A percentile compares a stretch with the other conserved stretches of the same genome.
Conservation (phyloP, 2,329 filamentous ascomycete genomes). For the Chaetomium sp. region DNA sequence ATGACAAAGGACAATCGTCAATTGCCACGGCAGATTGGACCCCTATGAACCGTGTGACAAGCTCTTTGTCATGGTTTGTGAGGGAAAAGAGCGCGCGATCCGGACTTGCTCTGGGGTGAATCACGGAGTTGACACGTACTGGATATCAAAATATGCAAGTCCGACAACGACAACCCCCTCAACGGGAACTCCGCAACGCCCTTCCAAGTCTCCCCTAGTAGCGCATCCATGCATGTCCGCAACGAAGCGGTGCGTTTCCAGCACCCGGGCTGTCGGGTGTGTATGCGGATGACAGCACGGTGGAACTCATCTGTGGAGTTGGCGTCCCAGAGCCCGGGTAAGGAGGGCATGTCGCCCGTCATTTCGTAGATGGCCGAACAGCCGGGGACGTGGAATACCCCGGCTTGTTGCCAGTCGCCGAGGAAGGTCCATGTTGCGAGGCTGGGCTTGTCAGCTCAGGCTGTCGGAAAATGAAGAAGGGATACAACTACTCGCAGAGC, state of each 20-base stretch:
- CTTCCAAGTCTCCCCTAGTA: slow-evolving; percentile 7
- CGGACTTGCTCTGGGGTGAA: no score
- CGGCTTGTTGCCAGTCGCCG: slow-evolving; percentile 26
- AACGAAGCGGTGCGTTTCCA: slow-evolving; percentile 8
- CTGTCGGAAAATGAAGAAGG: not conserved
- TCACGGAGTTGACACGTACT: no score
- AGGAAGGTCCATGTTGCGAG: slow-evolving; percentile 23
- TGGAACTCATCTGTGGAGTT: slow-evolving; percentile 18
- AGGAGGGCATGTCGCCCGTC: slow-evolving; percentile 23
- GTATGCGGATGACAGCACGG: not conserved
- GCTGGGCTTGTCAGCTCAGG: slow-evolving; percentile 9
- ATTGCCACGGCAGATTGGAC: no score
- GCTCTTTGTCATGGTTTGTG: no score
- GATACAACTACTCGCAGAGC: not conserved
- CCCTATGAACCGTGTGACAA: no score
- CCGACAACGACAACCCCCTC: not conserved
- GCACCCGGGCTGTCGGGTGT: not conserved
- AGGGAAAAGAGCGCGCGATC: no score
- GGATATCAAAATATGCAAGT: not conserved
- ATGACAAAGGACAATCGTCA: no score
- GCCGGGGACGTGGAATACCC: slow-evolving; percentile 23
- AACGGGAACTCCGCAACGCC: not conserved
- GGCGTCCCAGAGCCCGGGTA: slow-evolving; percentile 24
- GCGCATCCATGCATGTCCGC: slow-evolving; percentile 3
- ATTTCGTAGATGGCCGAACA: slow-evolving; percentile 23